These are phyloP conservation scores for Podospora tetraspora DNA, from an alignment of 495 filamentous ascomycete species.

Conservation along the genomic window DNA sequence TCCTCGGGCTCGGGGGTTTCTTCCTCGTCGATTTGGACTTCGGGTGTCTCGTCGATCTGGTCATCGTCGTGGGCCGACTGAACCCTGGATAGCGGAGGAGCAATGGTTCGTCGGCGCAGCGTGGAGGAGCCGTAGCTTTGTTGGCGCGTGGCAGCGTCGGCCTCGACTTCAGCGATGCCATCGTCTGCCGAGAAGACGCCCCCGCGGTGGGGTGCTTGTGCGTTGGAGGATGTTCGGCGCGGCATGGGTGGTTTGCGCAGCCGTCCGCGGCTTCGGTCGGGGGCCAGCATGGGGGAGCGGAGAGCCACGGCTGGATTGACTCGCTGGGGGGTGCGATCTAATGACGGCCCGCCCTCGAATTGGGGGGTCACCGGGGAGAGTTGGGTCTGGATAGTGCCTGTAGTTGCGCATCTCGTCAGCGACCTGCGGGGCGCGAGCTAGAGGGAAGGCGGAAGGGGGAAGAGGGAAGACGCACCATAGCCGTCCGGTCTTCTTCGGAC, in stretches of 20 bases:
- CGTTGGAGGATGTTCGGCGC: conserved; percentile 68
- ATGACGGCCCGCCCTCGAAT: background rate
- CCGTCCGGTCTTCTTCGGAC: conserved; percentile 43
- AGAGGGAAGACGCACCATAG: conserved; percentile 33
- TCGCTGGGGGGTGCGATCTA: conserved; percentile 31
- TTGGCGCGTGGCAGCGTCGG: conserved; percentile 40
- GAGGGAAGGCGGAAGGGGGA: background rate
- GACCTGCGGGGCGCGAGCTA: background rate
- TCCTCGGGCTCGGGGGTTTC: conserved; percentile 22
- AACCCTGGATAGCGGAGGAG: conserved; percentile 56
- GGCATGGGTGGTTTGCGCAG: conserved; percentile 66
- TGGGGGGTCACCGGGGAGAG: background rate
- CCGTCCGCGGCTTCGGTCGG: conserved; percentile 51
- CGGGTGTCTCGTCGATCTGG: conserved; percentile 25
- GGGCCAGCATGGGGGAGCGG: conserved; percentile 50
- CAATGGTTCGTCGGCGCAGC: conserved; percentile 64
- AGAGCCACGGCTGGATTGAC: conserved; percentile 18
- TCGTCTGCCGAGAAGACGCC: conserved; percentile 94
- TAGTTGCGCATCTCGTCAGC: background rate
- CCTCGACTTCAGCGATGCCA: conserved; percentile 75
- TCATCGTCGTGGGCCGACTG: conserved; percentile 46
- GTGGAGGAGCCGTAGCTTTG: conserved; percentile 54
- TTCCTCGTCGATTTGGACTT: conserved; percentile 20
- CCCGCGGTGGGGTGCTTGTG: conserved; percentile 67
- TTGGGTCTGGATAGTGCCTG: background rate